Evolutionary conservation across 176 grass and related monocot species (phyloP).

Genomic region (Triticum aestivum): IWGSC_CS_RefSeq_v2.1 NC_057797.1:723345202-723345701

Average conservation of each 20-base stretch:
- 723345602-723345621: conserved; percentile 65
- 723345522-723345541: conserved; percentile 79
- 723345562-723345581: conserved; percentile 85
- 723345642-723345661: conserved; percentile 59
- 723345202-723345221: conserved; percentile 88
- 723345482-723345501: conserved; percentile 65
- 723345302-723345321: conserved; percentile 56
- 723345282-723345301: conserved; percentile 56
- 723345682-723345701: conserved; percentile 51
- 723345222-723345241: conserved; percentile 68
- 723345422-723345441: too few relatives aligned
- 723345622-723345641: conserved; percentile 72
- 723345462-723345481: conserved; percentile 22
- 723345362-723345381: conserved; percentile 14
- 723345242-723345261: conserved; percentile 70
- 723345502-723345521: conserved; percentile 82
- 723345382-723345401: conserved; percentile 17
- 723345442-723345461: not conserved
- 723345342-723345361: conserved; percentile 59
- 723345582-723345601: conserved; percentile 56
- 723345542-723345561: conserved; percentile 81
- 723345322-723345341: conserved; percentile 63
- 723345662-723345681: conserved; percentile 74
- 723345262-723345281: conserved; percentile 54
- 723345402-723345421: not conserved